phyloP scores from a whole-genome alignment of 306 rosid genomes.

The Prunus kanzakura region DNA sequence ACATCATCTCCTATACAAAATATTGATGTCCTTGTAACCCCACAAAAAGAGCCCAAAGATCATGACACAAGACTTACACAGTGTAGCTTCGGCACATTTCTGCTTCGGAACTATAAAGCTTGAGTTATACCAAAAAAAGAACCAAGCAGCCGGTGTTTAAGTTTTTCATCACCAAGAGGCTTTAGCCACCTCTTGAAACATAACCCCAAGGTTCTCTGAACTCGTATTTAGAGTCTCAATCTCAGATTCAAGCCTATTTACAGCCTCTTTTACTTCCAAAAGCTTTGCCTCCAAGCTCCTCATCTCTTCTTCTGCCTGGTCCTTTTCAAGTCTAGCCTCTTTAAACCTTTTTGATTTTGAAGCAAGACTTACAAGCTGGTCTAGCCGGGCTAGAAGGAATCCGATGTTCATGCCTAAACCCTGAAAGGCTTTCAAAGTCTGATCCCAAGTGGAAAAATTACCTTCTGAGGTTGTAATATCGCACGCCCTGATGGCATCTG shows the following conservation, averaged over 20 bases:
- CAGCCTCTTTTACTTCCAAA: conserved; percentile 8
- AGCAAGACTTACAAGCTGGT: conserved; percentile 30
- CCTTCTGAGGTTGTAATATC: conserved; percentile 32
- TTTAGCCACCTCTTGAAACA: conserved; percentile 39
- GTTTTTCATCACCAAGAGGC: conserved; percentile 47
- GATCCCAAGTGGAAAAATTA: conserved; percentile 37
- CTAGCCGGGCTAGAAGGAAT: conserved; percentile 43
- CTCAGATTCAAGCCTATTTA: conserved; percentile 31
- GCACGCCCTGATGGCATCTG: conserved; percentile 59
- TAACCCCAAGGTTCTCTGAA: conserved; percentile 18
- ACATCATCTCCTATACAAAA: background rate
- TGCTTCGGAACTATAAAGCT: background rate
- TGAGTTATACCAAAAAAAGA: background rate
- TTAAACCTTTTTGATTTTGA: conserved; percentile 19
- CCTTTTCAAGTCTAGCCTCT: conserved; percentile 26
- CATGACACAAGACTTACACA: background rate
- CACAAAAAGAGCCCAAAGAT: background rate
- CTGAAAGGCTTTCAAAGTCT: conserved; percentile 44
- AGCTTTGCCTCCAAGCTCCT: conserved; percentile 22
- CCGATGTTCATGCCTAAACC: conserved; percentile 51
- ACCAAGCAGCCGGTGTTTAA: background rate
- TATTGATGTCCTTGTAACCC: background rate
- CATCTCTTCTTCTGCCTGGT: conserved; percentile 26
- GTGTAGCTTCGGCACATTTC: background rate
- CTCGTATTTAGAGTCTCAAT: conserved; percentile 12